Base-by-base conservation (phyloP, 345 rosid genomes). In the Eucalyptus marginata region DNA sequence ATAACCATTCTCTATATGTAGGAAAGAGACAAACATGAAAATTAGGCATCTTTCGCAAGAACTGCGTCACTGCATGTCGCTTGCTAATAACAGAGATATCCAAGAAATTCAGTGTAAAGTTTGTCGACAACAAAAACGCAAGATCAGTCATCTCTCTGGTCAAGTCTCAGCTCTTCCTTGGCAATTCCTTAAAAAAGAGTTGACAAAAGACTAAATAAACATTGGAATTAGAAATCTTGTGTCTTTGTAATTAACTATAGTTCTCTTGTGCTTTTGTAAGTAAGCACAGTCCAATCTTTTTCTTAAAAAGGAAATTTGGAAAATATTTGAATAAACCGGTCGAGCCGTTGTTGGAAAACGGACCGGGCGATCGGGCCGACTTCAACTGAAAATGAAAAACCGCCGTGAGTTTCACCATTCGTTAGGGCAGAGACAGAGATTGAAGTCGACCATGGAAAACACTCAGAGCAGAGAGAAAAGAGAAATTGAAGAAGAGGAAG, bases 21-120 rank as follows among this genome's bases (percentile, higher is more conserved):
- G 15, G 15, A 3, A 29, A 29, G 33, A 62, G 7, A 29, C 7
- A 29, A 62, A 29, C 33, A 62, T 62, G 8, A 29, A 29, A 13
- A 62, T 58, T 58, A 58, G 64, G 64, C 3, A 0, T 62, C 8
- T 62, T 62, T 62, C 16, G 8, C 3, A 16, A 13, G 68, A 62
- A 0, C 14, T 62, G 16, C 13, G 0, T 62, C 15, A 3, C 71
- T 29, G 17, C 71, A 62, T 62, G 27, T 59, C 1, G 8, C 14
- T n/a, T n/a, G n/a, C n/a, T n/a, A n/a, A n/a, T n/a, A n/a, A n/a
- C n/a, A n/a, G n/a, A n/a, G n/a, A 62, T 29, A 59, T 27, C 66
- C 33, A 62, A 62, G 36, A 62, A 62, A 62, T 62, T 62, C 22
- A 52, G 8, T 0, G 17, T 52, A 58, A 58, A 58, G 13, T 58